Percentiles rank a stretch among this genome's conserved stretches.
These are phyloP conservation scores for Coprinopsis sp. DNA, from an alignment of 768 basidiomycete genomes.

Conservation along the genomic window DNA sequence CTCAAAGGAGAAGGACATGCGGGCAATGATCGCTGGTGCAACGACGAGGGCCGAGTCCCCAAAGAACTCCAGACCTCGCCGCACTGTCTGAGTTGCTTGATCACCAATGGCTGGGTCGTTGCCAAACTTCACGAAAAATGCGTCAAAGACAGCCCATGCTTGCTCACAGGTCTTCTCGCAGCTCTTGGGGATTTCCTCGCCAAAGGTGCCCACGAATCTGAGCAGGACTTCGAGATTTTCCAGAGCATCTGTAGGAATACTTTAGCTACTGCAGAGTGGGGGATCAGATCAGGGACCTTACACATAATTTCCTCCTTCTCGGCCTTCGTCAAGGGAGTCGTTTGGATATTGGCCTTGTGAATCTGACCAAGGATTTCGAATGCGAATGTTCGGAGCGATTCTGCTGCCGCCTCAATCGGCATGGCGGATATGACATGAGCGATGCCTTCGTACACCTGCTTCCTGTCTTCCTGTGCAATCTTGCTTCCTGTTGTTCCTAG, in stretches of 20 bases:
- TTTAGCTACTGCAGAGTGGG: background rate
- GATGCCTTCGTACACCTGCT: constrained; percentile 93
- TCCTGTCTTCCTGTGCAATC: constrained; percentile 79
- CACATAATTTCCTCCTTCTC: constrained; percentile 66
- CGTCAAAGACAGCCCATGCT: constrained; percentile 81
- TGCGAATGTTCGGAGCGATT: constrained; percentile 82
- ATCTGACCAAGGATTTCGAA: constrained; percentile 78
- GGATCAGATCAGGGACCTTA: constrained; percentile 38
- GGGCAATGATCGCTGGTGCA: constrained; percentile 62
- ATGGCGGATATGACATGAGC: constrained; percentile 93
- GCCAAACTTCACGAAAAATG: constrained; percentile 75
- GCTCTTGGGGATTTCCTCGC: constrained; percentile 73
- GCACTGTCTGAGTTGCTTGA: constrained; percentile 75
- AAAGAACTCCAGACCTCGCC: constrained; percentile 82
- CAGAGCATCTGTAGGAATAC: constrained; percentile 56
- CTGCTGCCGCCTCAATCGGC: constrained; percentile 84
- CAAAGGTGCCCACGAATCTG: constrained; percentile 72
- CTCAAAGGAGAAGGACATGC: constrained; percentile 79
- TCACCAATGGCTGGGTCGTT: constrained; percentile 75
- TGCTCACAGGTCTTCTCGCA: constrained; percentile 78
- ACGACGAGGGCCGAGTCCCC: constrained; percentile 59
- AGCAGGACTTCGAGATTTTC: constrained; percentile 95
- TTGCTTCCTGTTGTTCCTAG: constrained; percentile 73
- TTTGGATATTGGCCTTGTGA: constrained; percentile 55
- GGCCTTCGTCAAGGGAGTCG: constrained; percentile 56